A percentile compares a stretch with the other conserved stretches of the same genome.
Evolutionary conservation across 345 rosid genomes (phyloP).

Genomic region (Salix arbutifolia): DNA sequence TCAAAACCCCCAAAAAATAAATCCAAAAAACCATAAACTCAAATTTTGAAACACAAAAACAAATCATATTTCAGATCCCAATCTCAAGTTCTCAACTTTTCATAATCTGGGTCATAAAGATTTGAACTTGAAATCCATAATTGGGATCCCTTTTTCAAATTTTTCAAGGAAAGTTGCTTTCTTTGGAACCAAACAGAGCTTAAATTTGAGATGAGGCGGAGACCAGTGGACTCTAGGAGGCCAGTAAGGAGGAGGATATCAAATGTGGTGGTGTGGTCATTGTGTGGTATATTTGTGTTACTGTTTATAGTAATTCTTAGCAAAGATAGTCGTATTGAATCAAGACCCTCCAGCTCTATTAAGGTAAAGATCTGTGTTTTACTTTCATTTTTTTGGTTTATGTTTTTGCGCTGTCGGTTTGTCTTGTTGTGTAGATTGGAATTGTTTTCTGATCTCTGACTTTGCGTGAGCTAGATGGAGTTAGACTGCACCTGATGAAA

Average conservation of each 20-base stretch:
- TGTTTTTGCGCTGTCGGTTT: background rate
- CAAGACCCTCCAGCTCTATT: slow-evolving; percentile 40
- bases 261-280: slow-evolving; percentile 64
- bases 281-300: slow-evolving; percentile 48
- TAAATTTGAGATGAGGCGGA: slow-evolving; percentile 45
- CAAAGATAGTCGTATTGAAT: slow-evolving; percentile 55
- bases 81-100: background rate
- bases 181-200: slow-evolving; percentile 11
- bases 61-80: background rate
- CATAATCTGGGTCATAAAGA: background rate
- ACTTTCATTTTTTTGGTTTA: background rate
- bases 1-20: background rate
- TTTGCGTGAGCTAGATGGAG: slow-evolving; percentile 3
- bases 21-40: background rate
- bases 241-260: slow-evolving; percentile 60
- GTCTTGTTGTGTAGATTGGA: background rate
- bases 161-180: background rate
- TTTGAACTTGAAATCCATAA: background rate
- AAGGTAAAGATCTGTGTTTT: slow-evolving; percentile 38
- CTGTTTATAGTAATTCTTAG: slow-evolving; percentile 54
- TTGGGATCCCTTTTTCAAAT: background rate
- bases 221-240: slow-evolving; percentile 60
- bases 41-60: background rate
- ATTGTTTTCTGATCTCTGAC: background rate
- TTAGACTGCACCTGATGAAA: background rate